Evolutionary conservation across 169 alveolate genomes (phyloP).

Genomic region (Plasmodium falciparum): DNA sequence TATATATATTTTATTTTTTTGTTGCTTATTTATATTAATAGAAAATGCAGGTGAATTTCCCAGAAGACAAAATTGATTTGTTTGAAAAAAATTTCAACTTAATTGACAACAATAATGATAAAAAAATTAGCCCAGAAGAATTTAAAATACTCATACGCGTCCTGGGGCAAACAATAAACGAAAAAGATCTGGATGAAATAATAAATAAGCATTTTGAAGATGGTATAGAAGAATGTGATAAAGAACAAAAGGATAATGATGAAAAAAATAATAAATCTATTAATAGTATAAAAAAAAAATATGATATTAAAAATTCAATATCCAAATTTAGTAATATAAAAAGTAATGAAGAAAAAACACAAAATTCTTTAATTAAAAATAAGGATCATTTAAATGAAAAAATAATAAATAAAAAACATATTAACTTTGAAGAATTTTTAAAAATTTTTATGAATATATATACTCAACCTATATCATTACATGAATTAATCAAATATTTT

Average conservation of each 20-base stretch:
- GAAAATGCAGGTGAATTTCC: constrained; percentile 16
- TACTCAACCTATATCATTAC: constrained; percentile 63
- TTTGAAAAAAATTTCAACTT: constrained; percentile 55
- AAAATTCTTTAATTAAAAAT: background rate
- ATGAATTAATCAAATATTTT: constrained; percentile 56
- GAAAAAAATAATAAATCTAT: constrained; percentile 5
- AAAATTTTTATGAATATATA: constrained; percentile 50
- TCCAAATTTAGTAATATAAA: constrained; percentile 23
- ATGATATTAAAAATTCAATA: constrained; percentile 39
- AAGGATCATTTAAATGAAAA: background rate
- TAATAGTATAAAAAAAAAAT: constrained; percentile 16
- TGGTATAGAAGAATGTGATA: background rate
- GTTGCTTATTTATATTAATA: background rate
- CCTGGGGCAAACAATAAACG: constrained; percentile 70
- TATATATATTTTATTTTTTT: no score
- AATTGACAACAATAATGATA: constrained; percentile 55
- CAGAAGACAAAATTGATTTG: constrained; percentile 56
- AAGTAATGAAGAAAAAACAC: constrained; percentile 12
- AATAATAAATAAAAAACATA: constrained; percentile 38
- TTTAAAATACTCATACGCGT: constrained; percentile 60
- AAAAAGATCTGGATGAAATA: constrained; percentile 44
- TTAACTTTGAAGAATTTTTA: constrained; percentile 65
- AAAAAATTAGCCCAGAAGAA: constrained; percentile 34
- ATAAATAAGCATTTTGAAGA: constrained; percentile 55
- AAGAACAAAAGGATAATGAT: constrained; percentile 15